Evolutionary conservation across 352 stramenopile genomes (phyloP).

Genomic region (Phytophthora europaea): DNA sequence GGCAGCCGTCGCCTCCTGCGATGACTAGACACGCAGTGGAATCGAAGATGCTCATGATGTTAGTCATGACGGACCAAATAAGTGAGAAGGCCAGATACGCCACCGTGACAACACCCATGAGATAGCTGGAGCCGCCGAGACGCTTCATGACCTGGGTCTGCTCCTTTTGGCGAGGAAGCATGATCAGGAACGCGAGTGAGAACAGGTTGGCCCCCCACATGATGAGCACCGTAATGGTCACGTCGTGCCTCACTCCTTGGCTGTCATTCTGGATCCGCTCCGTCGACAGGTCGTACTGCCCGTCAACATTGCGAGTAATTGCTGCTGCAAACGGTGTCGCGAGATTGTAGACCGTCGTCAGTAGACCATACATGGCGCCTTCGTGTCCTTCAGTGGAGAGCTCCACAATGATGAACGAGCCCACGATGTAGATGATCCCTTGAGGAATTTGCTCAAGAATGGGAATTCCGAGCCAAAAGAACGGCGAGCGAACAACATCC

Average conservation of each 20-base stretch:
- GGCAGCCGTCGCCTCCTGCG: conserved; percentile 59
- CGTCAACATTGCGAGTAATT: conserved; percentile 54
- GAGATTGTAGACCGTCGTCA: conserved; percentile 75
- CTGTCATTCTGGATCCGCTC: conserved; percentile 68
- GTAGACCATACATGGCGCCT: conserved; percentile 69
- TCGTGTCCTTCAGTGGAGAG: conserved; percentile 66
- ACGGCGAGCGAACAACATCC: conserved; percentile 58
- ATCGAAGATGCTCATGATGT: conserved; percentile 71
- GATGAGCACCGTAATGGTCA: conserved; percentile 63
- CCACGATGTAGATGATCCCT: conserved; percentile 67
- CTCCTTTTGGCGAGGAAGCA: conserved; percentile 76
- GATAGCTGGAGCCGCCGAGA: conserved; percentile 56
- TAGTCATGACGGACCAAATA: conserved; percentile 61
- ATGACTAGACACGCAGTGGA: conserved; percentile 64
- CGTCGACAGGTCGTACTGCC: conserved; percentile 50
- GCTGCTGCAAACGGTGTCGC: conserved; percentile 51
- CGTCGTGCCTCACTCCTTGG: conserved; percentile 48
- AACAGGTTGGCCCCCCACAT: conserved; percentile 65
- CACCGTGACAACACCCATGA: conserved; percentile 60
- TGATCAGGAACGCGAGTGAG: conserved; percentile 57
- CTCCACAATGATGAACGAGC: conserved; percentile 70
- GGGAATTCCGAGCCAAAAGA: conserved; percentile 62
- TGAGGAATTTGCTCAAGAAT: conserved; percentile 57
- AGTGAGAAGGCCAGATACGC: conserved; percentile 59
- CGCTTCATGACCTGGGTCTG: conserved; percentile 75